A percentile compares a stretch with the other conserved stretches of the same genome.
These are phyloP conservation scores for Raffaelea albimanens DNA, from an alignment of 2,329 filamentous ascomycete genomes.

Conservation along the genomic window DNA sequence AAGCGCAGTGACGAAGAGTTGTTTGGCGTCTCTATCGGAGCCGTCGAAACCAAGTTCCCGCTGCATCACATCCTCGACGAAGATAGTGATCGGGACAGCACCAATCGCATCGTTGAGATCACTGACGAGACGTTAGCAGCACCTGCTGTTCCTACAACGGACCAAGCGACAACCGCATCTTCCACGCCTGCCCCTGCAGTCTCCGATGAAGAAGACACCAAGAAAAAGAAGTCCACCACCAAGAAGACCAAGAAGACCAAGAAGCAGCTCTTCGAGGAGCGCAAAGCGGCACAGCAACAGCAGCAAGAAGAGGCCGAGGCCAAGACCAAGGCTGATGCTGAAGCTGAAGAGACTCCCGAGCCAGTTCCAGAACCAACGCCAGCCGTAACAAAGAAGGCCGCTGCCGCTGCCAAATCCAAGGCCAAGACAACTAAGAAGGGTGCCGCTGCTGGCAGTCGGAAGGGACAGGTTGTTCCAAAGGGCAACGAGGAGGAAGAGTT, in stretches of 20 bases:
- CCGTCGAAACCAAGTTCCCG: constrained; percentile 40
- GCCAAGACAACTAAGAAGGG: constrained; percentile 18
- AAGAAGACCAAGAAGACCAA: constrained; percentile 67
- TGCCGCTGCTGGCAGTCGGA: constrained; percentile 5
- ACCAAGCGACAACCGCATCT: constrained; percentile 36
- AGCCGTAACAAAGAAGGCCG: background rate
- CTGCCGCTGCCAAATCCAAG: constrained; percentile 19
- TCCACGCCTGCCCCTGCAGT: constrained; percentile 39
- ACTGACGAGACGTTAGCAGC: background rate
- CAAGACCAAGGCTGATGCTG: constrained; percentile 35
- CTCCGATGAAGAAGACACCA: constrained; percentile 23
- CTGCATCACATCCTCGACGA: constrained; percentile 41
- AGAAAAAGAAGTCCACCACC: constrained; percentile 26
- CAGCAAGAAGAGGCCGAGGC: constrained; percentile 35
- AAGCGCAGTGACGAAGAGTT: constrained; percentile 75
- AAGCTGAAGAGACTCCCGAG: background rate
- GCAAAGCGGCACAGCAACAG: constrained; percentile 41
- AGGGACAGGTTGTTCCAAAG: background rate
- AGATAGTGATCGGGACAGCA: constrained; percentile 8
- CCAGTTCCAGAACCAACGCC: too few relatives aligned
- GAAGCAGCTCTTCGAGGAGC: constrained; percentile 64
- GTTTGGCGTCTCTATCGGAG: constrained; percentile 53
- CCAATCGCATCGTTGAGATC: background rate
- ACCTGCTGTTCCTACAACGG: constrained; percentile 18
- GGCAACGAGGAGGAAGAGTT: constrained; percentile 6